Percentiles rank a stretch among this genome's conserved stretches.
These are phyloP conservation scores for Ganoderma leucocontextum DNA, from an alignment of 1,284 basidiomycete genomes.

Conservation along the genomic window DNA sequence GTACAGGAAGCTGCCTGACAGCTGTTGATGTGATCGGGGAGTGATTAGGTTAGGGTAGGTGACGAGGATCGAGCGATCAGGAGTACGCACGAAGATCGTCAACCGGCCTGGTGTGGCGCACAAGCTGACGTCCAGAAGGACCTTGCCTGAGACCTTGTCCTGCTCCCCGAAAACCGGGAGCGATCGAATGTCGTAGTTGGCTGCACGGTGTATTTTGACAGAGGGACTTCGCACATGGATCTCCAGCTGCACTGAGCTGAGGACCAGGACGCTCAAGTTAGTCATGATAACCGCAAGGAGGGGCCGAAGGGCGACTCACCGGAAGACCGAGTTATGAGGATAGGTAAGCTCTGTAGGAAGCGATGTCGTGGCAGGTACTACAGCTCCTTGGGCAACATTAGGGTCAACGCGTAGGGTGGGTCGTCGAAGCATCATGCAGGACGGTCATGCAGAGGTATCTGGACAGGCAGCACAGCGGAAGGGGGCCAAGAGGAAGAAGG, in stretches of 20 bases:
- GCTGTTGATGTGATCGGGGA: constrained; percentile 44
- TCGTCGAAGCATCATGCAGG: constrained; percentile 27
- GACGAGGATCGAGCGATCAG: constrained; percentile 9
- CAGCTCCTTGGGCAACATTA: constrained; percentile 18
- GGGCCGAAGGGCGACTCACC: constrained; percentile 34
- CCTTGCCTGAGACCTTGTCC: constrained; percentile 65
- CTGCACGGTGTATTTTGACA: constrained; percentile 54
- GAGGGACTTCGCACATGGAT: constrained; percentile 67
- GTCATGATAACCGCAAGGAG: constrained; percentile 2
- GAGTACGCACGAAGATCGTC: constrained; percentile 57
- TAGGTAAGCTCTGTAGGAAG: constrained; percentile 27
- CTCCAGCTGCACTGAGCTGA: constrained; percentile 64
- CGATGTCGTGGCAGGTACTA: background rate
- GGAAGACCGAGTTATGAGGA: constrained; percentile 43
- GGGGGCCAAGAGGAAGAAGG: constrained; percentile 18
- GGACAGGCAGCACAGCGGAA: constrained; percentile 18
- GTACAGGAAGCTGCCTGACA: constrained; percentile 71
- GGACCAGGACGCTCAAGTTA: too few species aligned
- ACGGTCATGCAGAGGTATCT: constrained; percentile 25
- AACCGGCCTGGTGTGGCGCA: constrained; percentile 60
- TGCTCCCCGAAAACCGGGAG: constrained; percentile 67
- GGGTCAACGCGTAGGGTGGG: constrained; percentile 33
- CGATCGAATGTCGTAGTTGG: constrained; percentile 47
- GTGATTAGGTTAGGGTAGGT: constrained; percentile 16
- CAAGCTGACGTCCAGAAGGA: constrained; percentile 60